A percentile compares a stretch with the other conserved stretches of the same genome.
Conservation (phyloP, 305 asterid species). For the Nicotiana rustica region DNA sequence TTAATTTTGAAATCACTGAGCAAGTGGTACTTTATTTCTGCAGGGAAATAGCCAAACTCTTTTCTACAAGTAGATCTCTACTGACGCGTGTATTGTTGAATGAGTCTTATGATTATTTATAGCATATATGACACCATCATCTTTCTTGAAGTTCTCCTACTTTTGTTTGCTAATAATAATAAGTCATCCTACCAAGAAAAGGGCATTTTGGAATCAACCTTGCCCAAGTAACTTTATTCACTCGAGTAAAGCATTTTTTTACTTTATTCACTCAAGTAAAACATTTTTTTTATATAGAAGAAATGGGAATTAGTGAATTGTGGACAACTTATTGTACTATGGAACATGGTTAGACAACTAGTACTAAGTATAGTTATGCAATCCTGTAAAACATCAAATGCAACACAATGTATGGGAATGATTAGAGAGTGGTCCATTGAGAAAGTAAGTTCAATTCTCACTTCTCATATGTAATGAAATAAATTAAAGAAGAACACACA, state of each 20-base stretch:
- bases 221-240: constrained; percentile 8
- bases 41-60: not conserved
- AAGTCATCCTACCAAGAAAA: constrained; percentile 20
- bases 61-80: constrained; percentile 5
- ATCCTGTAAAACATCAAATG: not conserved
- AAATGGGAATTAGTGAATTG: too few species aligned
- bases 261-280: not conserved
- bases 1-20: not conserved
- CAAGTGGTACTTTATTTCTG: not conserved
- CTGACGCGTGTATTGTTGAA: constrained; percentile 8
- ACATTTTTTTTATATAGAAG: not conserved
- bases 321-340: too few species aligned
- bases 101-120: not conserved
- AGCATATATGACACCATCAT: not conserved
- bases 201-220: constrained; percentile 30
- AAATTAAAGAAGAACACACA: too few species aligned
- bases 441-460: too few species aligned
- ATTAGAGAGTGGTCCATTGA: too few species aligned
- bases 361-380: not conserved
- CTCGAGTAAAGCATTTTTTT: not conserved
- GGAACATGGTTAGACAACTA: not conserved
- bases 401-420: not conserved
- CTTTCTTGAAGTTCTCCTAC: constrained; percentile 30
- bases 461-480: not conserved
- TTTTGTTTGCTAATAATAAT: constrained; percentile 21